Evolutionary conservation across 2,329 filamentous ascomycete genomes (phyloP).

Genomic region (Hypoxylon sp.): DNA sequence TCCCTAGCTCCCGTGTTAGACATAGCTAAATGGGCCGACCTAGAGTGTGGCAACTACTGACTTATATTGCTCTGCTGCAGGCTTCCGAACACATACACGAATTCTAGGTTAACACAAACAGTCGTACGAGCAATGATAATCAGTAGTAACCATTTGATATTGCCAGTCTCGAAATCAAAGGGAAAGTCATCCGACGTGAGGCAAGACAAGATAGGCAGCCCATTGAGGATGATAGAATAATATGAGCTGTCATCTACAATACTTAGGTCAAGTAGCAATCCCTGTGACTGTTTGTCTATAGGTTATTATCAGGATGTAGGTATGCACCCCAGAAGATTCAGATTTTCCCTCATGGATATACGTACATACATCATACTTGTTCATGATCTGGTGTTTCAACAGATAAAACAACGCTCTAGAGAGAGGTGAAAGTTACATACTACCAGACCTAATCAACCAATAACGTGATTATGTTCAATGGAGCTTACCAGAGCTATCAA

Average conservation of each 20-base stretch:
- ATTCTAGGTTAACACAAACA: neutral
- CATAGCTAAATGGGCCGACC: neutral
- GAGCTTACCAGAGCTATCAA: constrained; percentile 20
- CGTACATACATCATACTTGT: neutral
- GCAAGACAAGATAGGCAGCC: neutral
- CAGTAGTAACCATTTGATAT: neutral
- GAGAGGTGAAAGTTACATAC: neutral
- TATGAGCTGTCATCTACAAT: neutral
- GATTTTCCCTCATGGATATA: neutral
- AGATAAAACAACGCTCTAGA: neutral
- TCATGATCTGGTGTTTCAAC: neutral
- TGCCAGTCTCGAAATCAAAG: neutral
- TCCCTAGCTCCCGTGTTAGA: neutral
- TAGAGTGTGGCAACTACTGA: neutral
- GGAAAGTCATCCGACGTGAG: neutral
- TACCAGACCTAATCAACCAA: neutral
- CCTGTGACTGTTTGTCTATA: neutral
- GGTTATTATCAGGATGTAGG: neutral
- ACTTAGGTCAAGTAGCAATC: neutral
- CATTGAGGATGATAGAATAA: neutral
- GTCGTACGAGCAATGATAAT: neutral
- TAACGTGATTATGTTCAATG: constrained; percentile 18
- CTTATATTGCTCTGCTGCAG: neutral
- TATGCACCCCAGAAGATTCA: neutral
- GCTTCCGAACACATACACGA: neutral